Evolutionary conservation across 2,329 filamentous ascomycete genomes (phyloP), one percentile per base, ranked within the genome.

Genomic region (Gyromitra esculenta): DNA sequence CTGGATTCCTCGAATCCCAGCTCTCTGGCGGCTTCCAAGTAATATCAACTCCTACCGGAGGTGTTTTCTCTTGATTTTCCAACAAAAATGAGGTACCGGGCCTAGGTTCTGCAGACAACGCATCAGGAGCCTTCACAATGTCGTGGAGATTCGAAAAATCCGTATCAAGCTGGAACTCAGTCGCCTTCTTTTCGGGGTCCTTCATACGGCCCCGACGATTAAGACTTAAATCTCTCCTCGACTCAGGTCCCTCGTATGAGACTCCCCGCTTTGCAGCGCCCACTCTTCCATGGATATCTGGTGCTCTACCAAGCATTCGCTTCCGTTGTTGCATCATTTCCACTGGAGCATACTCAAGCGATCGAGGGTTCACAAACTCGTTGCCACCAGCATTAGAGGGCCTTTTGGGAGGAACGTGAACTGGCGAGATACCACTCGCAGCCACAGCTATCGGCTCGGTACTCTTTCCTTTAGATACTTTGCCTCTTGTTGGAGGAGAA

Each of bases 161-260:
- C 5, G 77, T 74, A 52, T 78, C 76, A 43, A 79, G 77, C 8
- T 41, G 91, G 90, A 15, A 88, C 15, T 60, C 52, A 18, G 66
- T 87, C 39, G 35, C 50, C 2, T 89, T 87, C 81, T 93, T 92
- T 82, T 95, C 91, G 71, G 95, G 92, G 1, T 90, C 88, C 64
- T 89, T 88, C 5, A 89, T 37, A 48, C 75, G 75, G 9, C 59
- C 31, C n/a, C 64, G 48, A 15, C 77, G 73, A 45, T 63, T 70
- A 21, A 64, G 50, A 13, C 79, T 83, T 74, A 69, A 81, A 82
- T 85, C 86, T 82, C 89, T 90, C 82, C 87, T 90, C 78, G 82
- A 84, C 77, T 86, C 89, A 77, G 89, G 65, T 11, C 72, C 72
- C 15, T 76, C 72, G 88, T 70, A 62, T 2, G 70, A 62, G 37